Evolutionary conservation across 2,329 filamentous ascomycete genomes (phyloP).

Genomic region (Curvularia spicifera): DNA sequence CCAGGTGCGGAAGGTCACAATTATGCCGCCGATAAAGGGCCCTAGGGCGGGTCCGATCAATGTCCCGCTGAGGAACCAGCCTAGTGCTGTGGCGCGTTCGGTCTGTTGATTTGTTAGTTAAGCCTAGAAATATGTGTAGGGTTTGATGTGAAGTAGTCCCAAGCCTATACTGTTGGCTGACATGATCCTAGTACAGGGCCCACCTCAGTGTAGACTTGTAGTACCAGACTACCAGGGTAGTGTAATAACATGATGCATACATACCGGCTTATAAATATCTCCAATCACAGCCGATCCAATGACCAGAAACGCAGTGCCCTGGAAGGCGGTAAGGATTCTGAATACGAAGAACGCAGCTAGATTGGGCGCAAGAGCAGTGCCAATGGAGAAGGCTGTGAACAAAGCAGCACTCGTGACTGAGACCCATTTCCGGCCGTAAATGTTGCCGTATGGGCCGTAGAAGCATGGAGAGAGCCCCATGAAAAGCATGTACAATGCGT

Average conservation of each 20-base stretch:
- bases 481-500: conserved; percentile 75
- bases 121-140: conserved; percentile 3
- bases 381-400: conserved; percentile 73
- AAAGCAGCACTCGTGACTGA: conserved; percentile 66
- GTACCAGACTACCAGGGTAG: not conserved
- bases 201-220: not conserved
- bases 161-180: not conserved
- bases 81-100: conserved; percentile 73
- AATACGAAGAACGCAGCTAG: conserved; percentile 75
- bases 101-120: conserved; percentile 60
- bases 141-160: conserved; percentile 10
- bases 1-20: conserved; percentile 77
- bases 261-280: conserved; percentile 56
- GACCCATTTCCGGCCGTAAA: conserved; percentile 59
- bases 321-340: conserved; percentile 74
- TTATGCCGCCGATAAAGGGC: conserved; percentile 74
- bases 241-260: not conserved
- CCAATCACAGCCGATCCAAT: conserved; percentile 74
- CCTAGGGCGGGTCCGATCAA: conserved; percentile 68
- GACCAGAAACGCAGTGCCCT: conserved; percentile 76
- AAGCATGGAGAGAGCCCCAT: conserved; percentile 70
- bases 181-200: not conserved
- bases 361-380: conserved; percentile 74
- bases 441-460: conserved; percentile 70
- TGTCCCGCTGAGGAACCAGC: conserved; percentile 75